Evolutionary conservation across 805 yeast genomes (phyloP), one percentile per base, ranked within the genome.

Genomic region (Cyberlindnera nakhonratchasimensis): DNA sequence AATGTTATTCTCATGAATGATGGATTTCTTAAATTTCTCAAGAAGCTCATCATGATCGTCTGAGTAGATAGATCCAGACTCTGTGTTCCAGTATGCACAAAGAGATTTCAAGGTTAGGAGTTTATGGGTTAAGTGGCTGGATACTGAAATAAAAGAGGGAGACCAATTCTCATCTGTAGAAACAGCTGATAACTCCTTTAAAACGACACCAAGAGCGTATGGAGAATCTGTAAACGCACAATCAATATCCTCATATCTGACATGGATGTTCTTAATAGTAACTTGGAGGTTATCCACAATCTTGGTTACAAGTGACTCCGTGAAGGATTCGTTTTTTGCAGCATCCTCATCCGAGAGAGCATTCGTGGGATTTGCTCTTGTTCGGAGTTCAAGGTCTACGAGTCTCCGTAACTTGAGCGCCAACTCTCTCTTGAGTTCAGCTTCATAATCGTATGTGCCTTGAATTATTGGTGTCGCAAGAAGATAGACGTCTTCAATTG

Each of bases 211-310:
- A 29, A 89, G 64, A 0, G 96, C 72, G 52, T 86, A 86, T 3
- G 96, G 95, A 23, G 61, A 58, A 43, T 80, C 83, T 0, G 95
- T 81, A 50, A 87, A 80, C 5, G 78, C 73, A 31, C 75, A 69
- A 6, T 74, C 67, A 44, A 71, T 73, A 64, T 93, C 99, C 57
- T 95, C 99, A 57, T 90, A 93, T 43, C 99, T 73, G 17, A 93
- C 63, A 62, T 93, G 99, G 49, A 93, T 93, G 58, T 87, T 88
- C 54, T 82, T 86, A 50, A 93, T 86, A 2, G 96, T 86, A 11
- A 93, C 75, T 62, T 93, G 99, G 40, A 95, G 66, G 58, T 93
- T 93, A 62, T 93, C 98, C 19, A 91, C 83, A 50, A 93, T 82
- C 61, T 95, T 95, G 2, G 96, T 85, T 6, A 89, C 73, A 45